Conservation (phyloP, 345 rosid species). For the Ceriops decandra region DNA sequence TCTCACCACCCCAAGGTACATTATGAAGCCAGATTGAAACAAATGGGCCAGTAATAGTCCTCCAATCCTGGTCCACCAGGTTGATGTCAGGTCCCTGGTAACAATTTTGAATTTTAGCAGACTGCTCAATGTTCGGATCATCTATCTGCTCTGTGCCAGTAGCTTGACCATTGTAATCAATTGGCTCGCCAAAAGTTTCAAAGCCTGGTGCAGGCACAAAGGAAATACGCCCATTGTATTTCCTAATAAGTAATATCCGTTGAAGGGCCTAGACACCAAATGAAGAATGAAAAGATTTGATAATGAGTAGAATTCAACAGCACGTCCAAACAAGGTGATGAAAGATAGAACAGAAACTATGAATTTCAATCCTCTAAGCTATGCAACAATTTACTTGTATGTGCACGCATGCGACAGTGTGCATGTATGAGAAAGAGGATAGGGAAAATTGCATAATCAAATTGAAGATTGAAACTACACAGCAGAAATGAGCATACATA, state of each 20-base stretch:
- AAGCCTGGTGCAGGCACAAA: conserved; percentile 95
- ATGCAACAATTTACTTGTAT: not conserved
- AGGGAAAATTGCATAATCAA: conserved; percentile 1
- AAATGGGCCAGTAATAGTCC: conserved; percentile 84
- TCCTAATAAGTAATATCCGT: conserved; percentile 61
- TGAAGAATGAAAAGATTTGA: conserved; percentile 1
- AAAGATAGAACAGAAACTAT: not conserved
- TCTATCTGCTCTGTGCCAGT: not conserved
- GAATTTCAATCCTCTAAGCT: not conserved
- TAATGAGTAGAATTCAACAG: not conserved
- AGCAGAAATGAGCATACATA: conserved; percentile 49
- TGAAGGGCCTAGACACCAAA: conserved; percentile 52
- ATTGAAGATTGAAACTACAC: not conserved
- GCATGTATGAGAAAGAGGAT: not conserved
- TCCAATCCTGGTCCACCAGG: conserved; percentile 55
- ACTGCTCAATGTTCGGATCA: conserved; percentile 26
- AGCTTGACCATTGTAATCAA: conserved; percentile 29
- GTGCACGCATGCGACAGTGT: too few species aligned
- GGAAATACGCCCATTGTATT: conserved; percentile 60
- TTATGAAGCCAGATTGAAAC: conserved; percentile 95
- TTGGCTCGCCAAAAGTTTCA: conserved; percentile 67
- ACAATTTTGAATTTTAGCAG: conserved; percentile 28
- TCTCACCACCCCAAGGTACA: conserved; percentile 91
- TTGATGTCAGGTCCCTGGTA: conserved; percentile 66
- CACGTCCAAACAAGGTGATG: too few species aligned